Conservation (phyloP, 164 flowering plant species). For the Nelumbo lutea region DNA sequence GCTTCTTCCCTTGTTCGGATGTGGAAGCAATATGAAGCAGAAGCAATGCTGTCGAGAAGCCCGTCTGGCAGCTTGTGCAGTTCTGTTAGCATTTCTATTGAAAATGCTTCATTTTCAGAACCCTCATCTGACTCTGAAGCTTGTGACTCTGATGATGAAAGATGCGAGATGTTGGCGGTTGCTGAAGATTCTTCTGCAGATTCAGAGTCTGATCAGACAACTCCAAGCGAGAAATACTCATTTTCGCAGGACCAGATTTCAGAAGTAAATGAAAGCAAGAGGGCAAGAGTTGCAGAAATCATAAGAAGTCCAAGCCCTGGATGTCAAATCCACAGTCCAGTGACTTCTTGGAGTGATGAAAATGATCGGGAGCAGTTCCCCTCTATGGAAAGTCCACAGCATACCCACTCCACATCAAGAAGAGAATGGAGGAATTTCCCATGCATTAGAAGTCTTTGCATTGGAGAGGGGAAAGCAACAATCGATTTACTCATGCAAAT, state of each 20-base stretch:
- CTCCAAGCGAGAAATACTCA: constrained; percentile 11
- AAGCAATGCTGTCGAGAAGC: constrained; percentile 18
- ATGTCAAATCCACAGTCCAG: constrained; percentile 10
- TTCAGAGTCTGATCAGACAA: constrained; percentile 32
- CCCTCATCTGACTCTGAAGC: constrained; percentile 18
- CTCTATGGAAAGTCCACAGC: background rate
- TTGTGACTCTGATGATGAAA: constrained; percentile 21
- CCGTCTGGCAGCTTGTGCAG: background rate
- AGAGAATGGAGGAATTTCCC: constrained; percentile 15
- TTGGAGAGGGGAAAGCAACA: constrained; percentile 68
- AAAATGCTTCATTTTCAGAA: constrained; percentile 14
- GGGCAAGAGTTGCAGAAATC: constrained; percentile 56
- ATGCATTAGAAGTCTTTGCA: constrained; percentile 24
- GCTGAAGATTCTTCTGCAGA: constrained; percentile 26
- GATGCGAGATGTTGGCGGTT: background rate
- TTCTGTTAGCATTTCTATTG: constrained; percentile 27
- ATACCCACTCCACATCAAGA: constrained; percentile 4
- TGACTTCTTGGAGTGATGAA: constrained; percentile 24
- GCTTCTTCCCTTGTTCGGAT: constrained; percentile 70
- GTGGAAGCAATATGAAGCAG: constrained; percentile 60
- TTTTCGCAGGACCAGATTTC: background rate
- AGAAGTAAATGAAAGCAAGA: constrained; percentile 42
- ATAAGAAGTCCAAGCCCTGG: constrained; percentile 37
- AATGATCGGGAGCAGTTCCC: constrained; percentile 19
- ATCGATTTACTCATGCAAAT: constrained; percentile 48